These are phyloP conservation scores for Phialophora expanda DNA, from an alignment of 2,329 filamentous ascomycete species.

Conservation along the genomic window DNA sequence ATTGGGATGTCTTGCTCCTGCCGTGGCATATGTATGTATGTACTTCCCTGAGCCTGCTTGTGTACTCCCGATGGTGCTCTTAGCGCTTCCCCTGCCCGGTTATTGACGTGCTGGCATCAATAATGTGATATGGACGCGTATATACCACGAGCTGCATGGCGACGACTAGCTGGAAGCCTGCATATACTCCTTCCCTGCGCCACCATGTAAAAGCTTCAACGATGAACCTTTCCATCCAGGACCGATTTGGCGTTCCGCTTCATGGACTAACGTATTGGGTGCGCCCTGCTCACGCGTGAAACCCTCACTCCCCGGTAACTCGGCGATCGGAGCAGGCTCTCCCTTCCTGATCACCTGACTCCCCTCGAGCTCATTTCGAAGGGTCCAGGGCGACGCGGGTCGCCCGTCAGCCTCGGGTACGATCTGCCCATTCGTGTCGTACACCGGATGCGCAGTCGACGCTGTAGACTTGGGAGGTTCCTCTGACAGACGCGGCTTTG, in stretches of 20 bases:
- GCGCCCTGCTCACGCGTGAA: slow-evolving; percentile 15
- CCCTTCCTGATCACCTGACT: slow-evolving; percentile 10
- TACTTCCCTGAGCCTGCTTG: not conserved
- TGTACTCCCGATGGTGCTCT: not conserved
- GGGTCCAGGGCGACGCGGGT: slow-evolving; percentile 16
- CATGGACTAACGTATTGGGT: slow-evolving; percentile 4
- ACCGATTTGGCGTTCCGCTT: slow-evolving; percentile 22
- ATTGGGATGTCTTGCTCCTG: not conserved
- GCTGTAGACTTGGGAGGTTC: slow-evolving; percentile 1
- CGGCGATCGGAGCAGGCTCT: slow-evolving; percentile 14
- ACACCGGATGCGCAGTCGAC: not conserved
- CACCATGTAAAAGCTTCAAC: slow-evolving; percentile 11
- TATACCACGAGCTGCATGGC: not conserved
- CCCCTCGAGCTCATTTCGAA: slow-evolving; percentile 19
- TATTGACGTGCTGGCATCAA: not conserved
- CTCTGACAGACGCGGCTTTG: not conserved
- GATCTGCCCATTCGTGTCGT: not conserved
- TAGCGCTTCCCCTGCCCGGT: too few relatives aligned
- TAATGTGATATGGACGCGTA: not conserved
- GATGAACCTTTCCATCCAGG: slow-evolving; percentile 18
- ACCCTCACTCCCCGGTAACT: slow-evolving; percentile 21
- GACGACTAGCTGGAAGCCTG: slow-evolving; percentile 6
- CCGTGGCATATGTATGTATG: not conserved
- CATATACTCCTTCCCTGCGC: slow-evolving; percentile 15
- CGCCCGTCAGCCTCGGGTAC: slow-evolving; percentile 20